Evolutionary conservation across 2,329 filamentous ascomycete genomes (phyloP), one percentile per base, ranked within the genome.

Genomic region (Ophiognomonia clavigignenti-juglandacearum): DNA sequence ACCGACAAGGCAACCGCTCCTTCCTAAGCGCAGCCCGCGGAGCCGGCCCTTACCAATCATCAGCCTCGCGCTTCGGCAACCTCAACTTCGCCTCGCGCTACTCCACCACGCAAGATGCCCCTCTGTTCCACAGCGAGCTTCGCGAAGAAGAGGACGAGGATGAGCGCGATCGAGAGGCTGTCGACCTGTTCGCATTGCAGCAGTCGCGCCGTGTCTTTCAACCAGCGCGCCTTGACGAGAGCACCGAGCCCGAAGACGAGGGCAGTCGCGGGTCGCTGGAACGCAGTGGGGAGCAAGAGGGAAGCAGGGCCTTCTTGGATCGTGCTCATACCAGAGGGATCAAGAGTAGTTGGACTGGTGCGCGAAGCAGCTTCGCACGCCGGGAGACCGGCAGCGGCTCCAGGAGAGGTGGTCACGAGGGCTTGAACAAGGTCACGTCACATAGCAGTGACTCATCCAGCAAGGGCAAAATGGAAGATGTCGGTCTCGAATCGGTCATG

Each of bases 121-220:
- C 93, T 46, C 74, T 98, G n/a, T 97, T 98, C 65, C 90, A 93
- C 66, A 95, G 89, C 60, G 89, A 95, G 61, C 93, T 95, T 54
- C 83, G 86, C 52, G 91, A 96, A 66, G 88, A 95, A 61, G 91
- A 96, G 54, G 92, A 97, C 52, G 91, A 93, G 63, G 86, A 88
- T 58, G 90, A 96, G 66, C 84, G 88, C 58, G 88, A 95, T 58
- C 75, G 90, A 45, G 92, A 97, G 61, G 88, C 92, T 27, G 90
- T 90, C n/a, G 93, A 97, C 66, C 83, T 93, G 56, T 95, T 91
- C 66, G 92, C 92, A 6, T 72, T 98, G 48, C 91, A 97, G 65
- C 80, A 86, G 57, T 97, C 92, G 55, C 80, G 93, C 56, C 80
- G 91, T 39, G 88, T 96, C 49, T 92, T 96, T 61, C 88, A 89